Evolutionary conservation across 2,329 filamentous ascomycete species (phyloP), one percentile per base, ranked within the genome.

Genomic region (Scortechinia acanthostroma): DNA sequence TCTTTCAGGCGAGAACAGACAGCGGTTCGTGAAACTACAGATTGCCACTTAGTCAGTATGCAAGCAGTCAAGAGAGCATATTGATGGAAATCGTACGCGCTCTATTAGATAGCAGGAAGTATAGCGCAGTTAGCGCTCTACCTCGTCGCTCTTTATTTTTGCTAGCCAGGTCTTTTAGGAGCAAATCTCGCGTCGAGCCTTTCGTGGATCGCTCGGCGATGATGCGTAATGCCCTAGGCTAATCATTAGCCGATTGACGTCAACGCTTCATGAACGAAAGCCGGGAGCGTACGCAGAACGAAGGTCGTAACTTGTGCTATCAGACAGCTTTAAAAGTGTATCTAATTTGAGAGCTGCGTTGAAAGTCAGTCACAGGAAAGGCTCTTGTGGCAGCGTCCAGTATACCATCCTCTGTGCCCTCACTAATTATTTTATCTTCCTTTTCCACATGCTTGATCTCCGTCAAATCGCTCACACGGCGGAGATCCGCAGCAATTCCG

Each of bases 401-500:
- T n/a, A 30, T 10, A 19, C 35, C 35, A 13, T 40, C 35, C 20
- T 40, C 35, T 19, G 35, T 40, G 10, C 35, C 35, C 17, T 40
- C 35, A 19, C 35, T 40, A 19, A 40, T 40, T 17, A 40, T 40
- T 17, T 40, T 40, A 40, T 40, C 35, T 40, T 40, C 35, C 20
- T 19, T 40, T 19, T 40, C 35, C 6, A 13, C 35, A 19, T 19
- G 35, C 17, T 40, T 40, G 35, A 40, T 40, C 35, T 40, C 35
- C 6, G 35, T 40, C 6, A 40, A 17, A 19, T 40, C 35, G 17
- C 10, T 6, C 35, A 40, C 35, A 6, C 17, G 35, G 17, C 35
- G 35, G 17, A 40, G 10, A 19, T 40, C 35, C 20, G 35, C 20
- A 6, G 17, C 35, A 19, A 40, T 40, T 10, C 35, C 35, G 35